These are phyloP conservation scores for Phytophthora citricola DNA, from an alignment of 352 stramenopile genomes.

Conservation along the genomic window DNA sequence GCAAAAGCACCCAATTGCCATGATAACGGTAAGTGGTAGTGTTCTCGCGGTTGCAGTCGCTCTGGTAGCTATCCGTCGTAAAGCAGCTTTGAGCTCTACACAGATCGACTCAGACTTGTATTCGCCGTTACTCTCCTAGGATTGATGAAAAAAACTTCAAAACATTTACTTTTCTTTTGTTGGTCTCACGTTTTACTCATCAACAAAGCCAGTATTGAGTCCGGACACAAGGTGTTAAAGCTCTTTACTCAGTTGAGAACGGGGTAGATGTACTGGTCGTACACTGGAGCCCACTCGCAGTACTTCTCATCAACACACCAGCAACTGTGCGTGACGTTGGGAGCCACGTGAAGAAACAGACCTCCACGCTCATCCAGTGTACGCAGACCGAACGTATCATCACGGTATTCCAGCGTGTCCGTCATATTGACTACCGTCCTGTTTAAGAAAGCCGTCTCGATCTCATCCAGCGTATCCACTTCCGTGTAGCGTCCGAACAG, in stretches of 20 bases:
- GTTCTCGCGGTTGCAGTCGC: slow-evolving; percentile 42
- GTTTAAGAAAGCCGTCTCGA: slow-evolving; percentile 22
- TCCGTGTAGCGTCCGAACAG: slow-evolving; percentile 12
- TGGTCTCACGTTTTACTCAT: too few species aligned
- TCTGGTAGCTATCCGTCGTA: slow-evolving; percentile 34
- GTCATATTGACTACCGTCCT: slow-evolving; percentile 20
- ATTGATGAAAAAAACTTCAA: neutral
- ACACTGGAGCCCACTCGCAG: slow-evolving; percentile 26
- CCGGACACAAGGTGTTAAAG: too few species aligned
- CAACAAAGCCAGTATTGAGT: too few species aligned
- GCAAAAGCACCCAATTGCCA: slow-evolving; percentile 32
- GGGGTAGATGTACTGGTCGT: slow-evolving; percentile 28
- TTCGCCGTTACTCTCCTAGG: slow-evolving; percentile 55
- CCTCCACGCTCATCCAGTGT: slow-evolving; percentile 19
- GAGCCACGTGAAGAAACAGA: slow-evolving; percentile 14
- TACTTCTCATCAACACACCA: slow-evolving; percentile 27
- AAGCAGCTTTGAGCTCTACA: slow-evolving; percentile 1
- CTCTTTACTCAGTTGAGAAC: slow-evolving; percentile 1
- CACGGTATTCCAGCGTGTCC: slow-evolving; percentile 16
- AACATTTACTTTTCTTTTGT: too few species aligned
- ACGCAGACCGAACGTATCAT: slow-evolving; percentile 20
- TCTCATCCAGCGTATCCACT: slow-evolving; percentile 17
- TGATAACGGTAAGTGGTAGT: slow-evolving; percentile 38
- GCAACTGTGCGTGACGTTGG: slow-evolving; percentile 23
- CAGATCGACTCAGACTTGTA: slow-evolving; percentile 46